Percentiles rank a stretch among this genome's conserved stretches.
These are phyloP conservation scores for Aplosporella prunicola DNA, from an alignment of 2,329 filamentous ascomycete genomes.

Conservation along the genomic window DNA sequence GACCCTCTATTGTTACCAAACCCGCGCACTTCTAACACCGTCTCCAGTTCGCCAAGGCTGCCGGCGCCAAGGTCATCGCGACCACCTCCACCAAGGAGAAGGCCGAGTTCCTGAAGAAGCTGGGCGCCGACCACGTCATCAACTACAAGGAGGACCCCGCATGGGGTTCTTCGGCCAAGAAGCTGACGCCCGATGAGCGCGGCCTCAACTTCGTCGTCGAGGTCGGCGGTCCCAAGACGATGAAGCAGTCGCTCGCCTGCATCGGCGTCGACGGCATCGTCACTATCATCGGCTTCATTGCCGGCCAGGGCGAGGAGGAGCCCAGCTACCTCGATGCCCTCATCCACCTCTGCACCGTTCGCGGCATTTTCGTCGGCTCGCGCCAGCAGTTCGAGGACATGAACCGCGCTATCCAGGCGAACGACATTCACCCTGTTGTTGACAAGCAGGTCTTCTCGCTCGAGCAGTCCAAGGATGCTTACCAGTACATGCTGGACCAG, in stretches of 20 bases:
- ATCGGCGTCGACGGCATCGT: conserved; percentile 47
- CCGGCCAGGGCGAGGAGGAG: conserved; percentile 38
- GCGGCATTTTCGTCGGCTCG: conserved; percentile 49
- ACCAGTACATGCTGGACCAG: conserved; percentile 41
- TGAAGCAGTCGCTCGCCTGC: conserved; percentile 43
- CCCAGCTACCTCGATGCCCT: conserved; percentile 45
- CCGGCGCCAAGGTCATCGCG: conserved; percentile 48
- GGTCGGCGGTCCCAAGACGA: conserved; percentile 55
- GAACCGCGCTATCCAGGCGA: conserved; percentile 49
- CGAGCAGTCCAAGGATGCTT: conserved; percentile 42
- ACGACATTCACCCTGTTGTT: conserved; percentile 50
- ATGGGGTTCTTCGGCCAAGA: conserved; percentile 47
- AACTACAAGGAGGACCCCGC: conserved; percentile 45
- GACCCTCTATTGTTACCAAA: not conserved
- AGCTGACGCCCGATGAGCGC: conserved; percentile 39
- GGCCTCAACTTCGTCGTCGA: conserved; percentile 58
- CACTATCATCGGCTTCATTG: conserved; percentile 50
- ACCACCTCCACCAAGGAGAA: conserved; percentile 47
- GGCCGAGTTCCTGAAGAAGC: conserved; percentile 39
- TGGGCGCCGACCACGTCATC: conserved; percentile 48
- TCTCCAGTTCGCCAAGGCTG: conserved; percentile 39
- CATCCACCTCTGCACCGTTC: conserved; percentile 43
- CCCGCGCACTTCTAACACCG: not conserved
- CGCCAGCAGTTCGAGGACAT: conserved; percentile 50
- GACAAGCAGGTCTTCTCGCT: conserved; percentile 49